Conservation (phyloP, 345 rosid genomes). For the Cardamine occulta region DNA sequence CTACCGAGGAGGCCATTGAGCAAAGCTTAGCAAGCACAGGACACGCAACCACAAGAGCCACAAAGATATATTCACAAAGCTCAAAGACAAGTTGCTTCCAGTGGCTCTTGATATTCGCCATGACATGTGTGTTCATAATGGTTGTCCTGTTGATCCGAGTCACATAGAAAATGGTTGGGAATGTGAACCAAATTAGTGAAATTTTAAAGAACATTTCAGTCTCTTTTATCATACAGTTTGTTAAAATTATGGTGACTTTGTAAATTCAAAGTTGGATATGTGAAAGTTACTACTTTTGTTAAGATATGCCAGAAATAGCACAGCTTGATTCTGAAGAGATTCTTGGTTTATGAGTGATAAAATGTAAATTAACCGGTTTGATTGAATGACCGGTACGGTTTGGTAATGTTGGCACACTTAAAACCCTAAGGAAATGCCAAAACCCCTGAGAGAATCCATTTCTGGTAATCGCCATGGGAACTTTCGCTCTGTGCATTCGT, state of each 20-base stretch:
- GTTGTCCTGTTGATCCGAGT: conserved; percentile 83
- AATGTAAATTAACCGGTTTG: conserved; percentile 1
- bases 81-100: conserved; percentile 89
- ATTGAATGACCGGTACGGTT: neutral
- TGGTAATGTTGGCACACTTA: neutral
- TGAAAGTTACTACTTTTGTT: neutral
- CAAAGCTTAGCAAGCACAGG: conserved; percentile 89
- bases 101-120: conserved; percentile 72
- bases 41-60: conserved; percentile 69
- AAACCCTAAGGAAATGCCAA: conserved; percentile 18
- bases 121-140: conserved; percentile 81
- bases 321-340: neutral
- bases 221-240: neutral
- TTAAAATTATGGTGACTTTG: conserved; percentile 3
- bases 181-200: neutral
- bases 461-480: conserved; percentile 25
- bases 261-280: conserved; percentile 10
- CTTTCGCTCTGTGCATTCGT: conserved; percentile 32
- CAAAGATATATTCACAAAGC: conserved; percentile 59
- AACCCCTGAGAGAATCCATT: conserved; percentile 29
- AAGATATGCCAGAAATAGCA: neutral
- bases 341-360: neutral
- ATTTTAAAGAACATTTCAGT: neutral
- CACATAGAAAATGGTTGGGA: conserved; percentile 46
- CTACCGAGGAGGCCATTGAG: conserved; percentile 83